Evolutionary conservation across 1,139 yeast genomes (phyloP), one percentile per base, ranked within the genome.

Genomic region (Scheffersomyces insectosa): DNA sequence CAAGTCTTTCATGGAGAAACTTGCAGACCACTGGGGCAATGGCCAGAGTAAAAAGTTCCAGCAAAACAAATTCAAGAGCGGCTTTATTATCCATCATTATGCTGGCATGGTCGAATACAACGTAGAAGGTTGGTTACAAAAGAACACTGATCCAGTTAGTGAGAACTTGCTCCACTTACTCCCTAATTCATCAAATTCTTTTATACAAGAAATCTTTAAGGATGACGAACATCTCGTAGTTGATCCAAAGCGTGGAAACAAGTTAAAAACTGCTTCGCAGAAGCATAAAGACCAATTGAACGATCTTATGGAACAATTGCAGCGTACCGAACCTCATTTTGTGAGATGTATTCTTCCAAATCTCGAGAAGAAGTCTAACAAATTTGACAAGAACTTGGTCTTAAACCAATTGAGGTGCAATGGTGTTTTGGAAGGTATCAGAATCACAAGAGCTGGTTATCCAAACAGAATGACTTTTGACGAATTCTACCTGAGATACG

Each of bases 381-480:
- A 75, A 39, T 86, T 93, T 57, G 91, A 90, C 55, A 88, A 86
- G 56, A 70, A 67, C 28, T 69, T 95, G 33, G 96, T 95, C 3
- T 70, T 93, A 41, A 93, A 88, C 47, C 99, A 95, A 65, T 74
- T 95, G 47, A 77, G 97, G 49, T 95, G 98, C 62, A 95, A 95
- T 61, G 99, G 99, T 77, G 99, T 95, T 11, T 70, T 95, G 40
- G 99, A 95, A 71, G 99, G 99, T 50, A 95, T 95, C 36, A 78
- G 99, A 65, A 93, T 95, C 49, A 96, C 98, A 0, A 77, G 99
- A 51, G 91, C 97, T 12, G 99, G 99, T 3, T 95, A 87, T 61
- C 99, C 99, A 1, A 95, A 95, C 64, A 79, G 97, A 52, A 80
- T 93, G 61, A 80, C 85, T 38, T 93, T 91, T 63, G 79, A 83